These are phyloP conservation scores for Xylaria sp. DNA, from an alignment of 2,329 filamentous ascomycete species.

Conservation along the genomic window DNA sequence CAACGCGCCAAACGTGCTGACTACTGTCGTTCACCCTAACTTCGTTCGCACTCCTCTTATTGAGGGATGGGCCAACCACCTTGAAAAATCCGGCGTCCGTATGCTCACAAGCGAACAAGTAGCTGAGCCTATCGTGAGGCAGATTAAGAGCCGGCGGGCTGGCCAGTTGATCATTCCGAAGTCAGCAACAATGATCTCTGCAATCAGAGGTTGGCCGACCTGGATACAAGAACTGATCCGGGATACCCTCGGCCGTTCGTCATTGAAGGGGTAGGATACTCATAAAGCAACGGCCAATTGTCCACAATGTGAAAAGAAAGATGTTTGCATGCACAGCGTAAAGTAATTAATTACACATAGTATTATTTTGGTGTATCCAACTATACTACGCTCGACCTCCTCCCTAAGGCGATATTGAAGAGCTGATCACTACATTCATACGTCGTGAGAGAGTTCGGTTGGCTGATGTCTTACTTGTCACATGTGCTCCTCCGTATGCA, in stretches of 20 bases:
- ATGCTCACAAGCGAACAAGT: constrained; percentile 35
- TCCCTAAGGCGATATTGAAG: neutral
- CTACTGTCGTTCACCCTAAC: constrained; percentile 37
- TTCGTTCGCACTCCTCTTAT: constrained; percentile 37
- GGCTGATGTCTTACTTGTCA: neutral
- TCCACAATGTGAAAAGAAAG: neutral
- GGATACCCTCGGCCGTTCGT: constrained; percentile 18
- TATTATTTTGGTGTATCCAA: neutral
- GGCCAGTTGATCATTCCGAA: constrained; percentile 35
- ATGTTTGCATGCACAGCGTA: neutral
- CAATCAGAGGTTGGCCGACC: constrained; percentile 35
- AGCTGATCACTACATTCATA: too few relatives aligned
- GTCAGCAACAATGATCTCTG: constrained; percentile 5
- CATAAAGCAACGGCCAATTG: neutral
- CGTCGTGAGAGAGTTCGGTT: neutral
- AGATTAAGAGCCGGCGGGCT: constrained; percentile 34
- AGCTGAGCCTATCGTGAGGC: constrained; percentile 36
- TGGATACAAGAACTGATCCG: constrained; percentile 35
- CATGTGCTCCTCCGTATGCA: neutral
- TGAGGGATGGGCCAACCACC: constrained; percentile 13
- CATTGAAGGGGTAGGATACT: neutral
- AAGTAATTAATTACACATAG: neutral
- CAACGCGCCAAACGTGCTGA: constrained; percentile 33
- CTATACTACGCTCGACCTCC: too few relatives aligned
- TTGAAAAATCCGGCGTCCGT: constrained; percentile 25